Base-by-base conservation (phyloP, 768 basidiomycete genomes). In the Lentinus tigrinus region DNA sequence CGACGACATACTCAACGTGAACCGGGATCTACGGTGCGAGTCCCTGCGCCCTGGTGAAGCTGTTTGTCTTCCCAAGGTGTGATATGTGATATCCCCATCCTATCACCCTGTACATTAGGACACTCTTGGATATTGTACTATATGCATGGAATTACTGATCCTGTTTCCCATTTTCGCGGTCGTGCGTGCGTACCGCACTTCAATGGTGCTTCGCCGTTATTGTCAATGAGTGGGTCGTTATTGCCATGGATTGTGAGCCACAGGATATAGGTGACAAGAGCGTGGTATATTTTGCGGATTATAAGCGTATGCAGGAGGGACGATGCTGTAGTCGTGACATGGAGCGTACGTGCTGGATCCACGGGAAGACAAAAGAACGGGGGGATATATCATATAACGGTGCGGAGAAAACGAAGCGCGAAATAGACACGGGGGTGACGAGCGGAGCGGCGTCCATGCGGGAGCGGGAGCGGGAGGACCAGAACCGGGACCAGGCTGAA, bases 21-120 rank as follows among this genome's bases (percentile, higher is more conserved):
- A 88, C 62, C 74, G 77, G 14, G 76, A 77, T 56, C 65, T 87
- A 40, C 68, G 79, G 17, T 88, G 87, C 65, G 80, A 77, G n/a
- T 70, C 74, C 27, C 70, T 89, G n/a, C 78, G 79, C 66, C 85
- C 85, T 0, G 86, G 86, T 17, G 78, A 77, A 17, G 77, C 78
- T 0, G 70, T 88, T n/a, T 88, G 87, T 64, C 63, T 88, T 9
- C 85, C 86, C 4, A 49, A 49, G 28, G 39, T 36, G 3, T 49
- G 28, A 49, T 28, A 9, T 21, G 8, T 24, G 7, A 8, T 13
- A 9, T 24, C 43, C 6, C n/a, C 24, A 9, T 46, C 43, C 16
- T 6, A 13, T 46, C 24, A 13, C 21, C 23, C 24, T 46, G 43
- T 46, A 46, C 16, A 46, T 23, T 24, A 24, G 21, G 24, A 31